Conservation (phyloP, 148 eudicot species). For the Rhododendron molle region DNA sequence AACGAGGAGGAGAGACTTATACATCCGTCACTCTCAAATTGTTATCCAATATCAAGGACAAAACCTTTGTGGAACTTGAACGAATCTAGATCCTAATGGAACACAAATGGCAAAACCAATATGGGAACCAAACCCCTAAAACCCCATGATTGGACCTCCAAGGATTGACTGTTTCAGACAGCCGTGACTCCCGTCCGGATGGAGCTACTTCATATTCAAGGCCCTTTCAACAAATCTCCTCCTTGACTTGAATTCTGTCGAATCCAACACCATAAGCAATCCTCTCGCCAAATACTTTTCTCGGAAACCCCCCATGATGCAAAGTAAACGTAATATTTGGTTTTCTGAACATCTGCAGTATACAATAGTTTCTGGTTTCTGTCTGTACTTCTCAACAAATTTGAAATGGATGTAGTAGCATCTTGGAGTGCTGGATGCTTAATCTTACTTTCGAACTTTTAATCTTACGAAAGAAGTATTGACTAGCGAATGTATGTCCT, state of each 20-base stretch:
- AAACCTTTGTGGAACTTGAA: too few species aligned
- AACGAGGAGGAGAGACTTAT: not conserved
- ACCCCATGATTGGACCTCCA: not conserved
- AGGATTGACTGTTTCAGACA: too few species aligned
- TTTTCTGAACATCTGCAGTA: not conserved
- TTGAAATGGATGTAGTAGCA: not conserved
- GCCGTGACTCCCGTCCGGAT: too few species aligned
- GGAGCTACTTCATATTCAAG: not conserved
- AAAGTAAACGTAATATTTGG: not conserved
- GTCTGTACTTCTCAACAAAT: not conserved
- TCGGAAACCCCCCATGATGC: too few species aligned
- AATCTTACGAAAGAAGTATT: not conserved
- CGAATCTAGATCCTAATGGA: not conserved
- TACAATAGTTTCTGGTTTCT: not conserved
- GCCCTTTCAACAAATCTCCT: too few species aligned
- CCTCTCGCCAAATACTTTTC: too few species aligned
- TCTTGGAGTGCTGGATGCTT: not conserved
- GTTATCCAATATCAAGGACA: not conserved
- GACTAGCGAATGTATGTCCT: not conserved
- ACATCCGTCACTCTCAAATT: not conserved
- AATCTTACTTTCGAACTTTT: not conserved
- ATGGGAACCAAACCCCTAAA: not conserved
- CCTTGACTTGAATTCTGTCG: too few species aligned
- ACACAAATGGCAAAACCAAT: not conserved
- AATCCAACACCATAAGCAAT: too few species aligned